phyloP scores from a whole-genome alignment of 495 filamentous ascomycete species.

The Tuber umbilicatum region DNA sequence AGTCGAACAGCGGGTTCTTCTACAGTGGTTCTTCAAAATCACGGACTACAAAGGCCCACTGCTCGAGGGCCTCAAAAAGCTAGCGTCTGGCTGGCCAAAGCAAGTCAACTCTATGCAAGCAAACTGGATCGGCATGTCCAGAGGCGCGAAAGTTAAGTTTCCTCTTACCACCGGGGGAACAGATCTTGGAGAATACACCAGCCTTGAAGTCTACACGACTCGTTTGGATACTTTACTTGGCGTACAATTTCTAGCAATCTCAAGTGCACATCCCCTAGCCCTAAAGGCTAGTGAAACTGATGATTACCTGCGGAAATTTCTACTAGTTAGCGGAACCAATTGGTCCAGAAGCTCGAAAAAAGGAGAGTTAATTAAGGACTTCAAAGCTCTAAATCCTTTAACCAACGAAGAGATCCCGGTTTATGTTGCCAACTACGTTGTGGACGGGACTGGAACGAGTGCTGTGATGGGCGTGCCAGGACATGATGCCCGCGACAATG shows the following conservation, averaged over 20 bases:
- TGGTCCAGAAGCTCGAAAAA: constrained; percentile 55
- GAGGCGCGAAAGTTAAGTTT: constrained; percentile 67
- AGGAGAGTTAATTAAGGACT: constrained; percentile 58
- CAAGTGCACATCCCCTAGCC: constrained; percentile 66
- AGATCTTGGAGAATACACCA: constrained; percentile 20
- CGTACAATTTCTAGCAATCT: constrained; percentile 76
- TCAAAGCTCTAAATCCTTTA: constrained; percentile 63
- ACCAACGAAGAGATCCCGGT: constrained; percentile 59
- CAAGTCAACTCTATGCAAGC: constrained; percentile 74
- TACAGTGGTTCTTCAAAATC: constrained; percentile 88
- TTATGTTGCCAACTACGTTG: constrained; percentile 78
- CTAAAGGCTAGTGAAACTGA: constrained; percentile 54
- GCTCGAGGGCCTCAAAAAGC: constrained; percentile 60
- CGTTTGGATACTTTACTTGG: constrained; percentile 77
- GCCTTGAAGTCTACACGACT: constrained; percentile 74
- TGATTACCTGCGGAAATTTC: constrained; percentile 56
- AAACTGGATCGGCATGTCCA: constrained; percentile 80
- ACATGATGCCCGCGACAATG: constrained; percentile 68
- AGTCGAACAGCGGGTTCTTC: constrained; percentile 69
- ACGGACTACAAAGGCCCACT: constrained; percentile 70
- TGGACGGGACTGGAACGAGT: constrained; percentile 78
- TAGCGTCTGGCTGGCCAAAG: constrained; percentile 68
- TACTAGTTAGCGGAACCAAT: constrained; percentile 53
- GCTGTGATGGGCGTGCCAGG: constrained; percentile 90
- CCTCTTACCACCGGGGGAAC: constrained; percentile 45